These are phyloP conservation scores for Rhodotorula sp. DNA, from an alignment of 1,284 basidiomycete genomes.

Conservation along the genomic window DNA sequence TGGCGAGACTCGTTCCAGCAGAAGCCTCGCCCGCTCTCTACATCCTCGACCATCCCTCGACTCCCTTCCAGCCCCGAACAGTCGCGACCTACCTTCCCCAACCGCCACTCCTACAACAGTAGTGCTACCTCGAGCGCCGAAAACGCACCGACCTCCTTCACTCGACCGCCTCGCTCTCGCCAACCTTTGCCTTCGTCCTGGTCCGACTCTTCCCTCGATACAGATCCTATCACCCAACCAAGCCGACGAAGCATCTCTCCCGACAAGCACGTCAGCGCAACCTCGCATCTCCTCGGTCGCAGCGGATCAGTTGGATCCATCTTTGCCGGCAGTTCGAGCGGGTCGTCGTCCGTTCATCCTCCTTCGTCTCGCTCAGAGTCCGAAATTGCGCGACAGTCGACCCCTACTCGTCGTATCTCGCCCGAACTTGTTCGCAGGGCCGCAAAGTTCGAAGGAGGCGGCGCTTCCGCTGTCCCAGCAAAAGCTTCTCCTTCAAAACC, in stretches of 20 bases:
- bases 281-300: slow-evolving; percentile 12
- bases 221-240: neutral
- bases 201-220: neutral
- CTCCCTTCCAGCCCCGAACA: neutral
- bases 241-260: neutral
- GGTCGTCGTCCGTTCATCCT: too few relatives aligned
- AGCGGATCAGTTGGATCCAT: slow-evolving; percentile 12
- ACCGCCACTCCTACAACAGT: neutral
- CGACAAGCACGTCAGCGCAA: slow-evolving; percentile 13
- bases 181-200: neutral
- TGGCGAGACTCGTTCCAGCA: slow-evolving; percentile 8
- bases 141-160: neutral
- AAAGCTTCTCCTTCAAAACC: neutral
- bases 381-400: neutral
- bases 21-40: neutral
- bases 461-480: too few relatives aligned
- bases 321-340: neutral
- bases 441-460: too few relatives aligned
- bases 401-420: slow-evolving; percentile 15
- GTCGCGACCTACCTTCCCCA: neutral
- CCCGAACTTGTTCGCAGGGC: slow-evolving; percentile 5
- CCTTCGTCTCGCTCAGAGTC: neutral
- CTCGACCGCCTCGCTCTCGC: neutral
- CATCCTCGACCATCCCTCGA: neutral
- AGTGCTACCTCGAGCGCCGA: neutral